Evolutionary conservation across 345 rosid species (phyloP), one percentile per base, ranked within the genome.

Genomic region (Mangifera indica): DNA sequence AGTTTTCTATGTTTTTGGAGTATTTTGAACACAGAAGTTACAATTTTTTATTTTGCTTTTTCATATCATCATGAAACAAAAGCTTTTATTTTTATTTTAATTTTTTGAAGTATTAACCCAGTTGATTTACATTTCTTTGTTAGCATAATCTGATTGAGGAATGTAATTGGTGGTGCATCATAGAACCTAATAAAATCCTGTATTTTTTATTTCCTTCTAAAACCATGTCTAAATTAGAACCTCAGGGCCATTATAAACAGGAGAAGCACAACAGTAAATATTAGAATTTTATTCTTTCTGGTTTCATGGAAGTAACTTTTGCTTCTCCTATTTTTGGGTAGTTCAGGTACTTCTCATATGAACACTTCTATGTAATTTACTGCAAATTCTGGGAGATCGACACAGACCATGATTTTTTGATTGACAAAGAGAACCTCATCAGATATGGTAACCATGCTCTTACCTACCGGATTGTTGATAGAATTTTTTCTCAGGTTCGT

Each of bases 351-450:
- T 93, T 93, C 82, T 93, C 98, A 1, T 93, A 93, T 74, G 98
- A 93, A 69, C 98, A 93, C 81, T 93, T 93, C 74, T 93, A 93
- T 67, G 97, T 93, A 66, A 91, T 93, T 81, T 93, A 93, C 86
- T 91, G 98, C 93, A 91, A 91, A 79, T 93, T 91, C 72, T 93
- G 98, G 98, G 98, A 93, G 89, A 87, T 93, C 72, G 98, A 93
- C 79, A 85, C 87, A n/a, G 97, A 93, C 79, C 97, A 93, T 73
- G 98, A 93, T 87, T 93, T 93, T 81, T 84, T 90, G 78, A 93
- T 91, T 18, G 94, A 93, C 84, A 89, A 91, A 79, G 98, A 93
- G 83, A 93, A 93, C 85, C 97, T 93, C 60, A 87, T 93, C 80
- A 84, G 91, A 87, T 91, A 91, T 82, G 94, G 98, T 73, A 93